Evolutionary conservation across 805 yeast genomes (phyloP), one percentile per base, ranked within the genome.

Genomic region (Zygoascus tannicola): DNA sequence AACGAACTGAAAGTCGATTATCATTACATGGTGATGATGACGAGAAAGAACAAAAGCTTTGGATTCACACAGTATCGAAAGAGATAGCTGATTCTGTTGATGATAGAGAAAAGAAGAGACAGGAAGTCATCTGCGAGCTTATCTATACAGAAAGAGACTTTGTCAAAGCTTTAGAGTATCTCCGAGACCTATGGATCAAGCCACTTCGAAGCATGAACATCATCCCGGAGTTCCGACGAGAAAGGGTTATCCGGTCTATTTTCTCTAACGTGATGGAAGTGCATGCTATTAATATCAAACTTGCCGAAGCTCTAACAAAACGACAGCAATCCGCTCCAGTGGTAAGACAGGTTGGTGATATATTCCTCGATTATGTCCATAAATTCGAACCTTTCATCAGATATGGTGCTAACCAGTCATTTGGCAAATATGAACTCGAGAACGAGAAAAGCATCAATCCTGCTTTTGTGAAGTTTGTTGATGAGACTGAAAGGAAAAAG

Each of bases 371-470:
- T 53, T 82, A 72, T 57, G 85, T 87, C 22, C 86, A 92, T 4
- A 75, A 76, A 46, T 88, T 92, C 62, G 95, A 88, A 50, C 95
- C 97, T 3, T 92, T 90, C 64, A 81, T 92, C 34, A 75, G 81
- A 36, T 92, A 92, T 62, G 94, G 95, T 46, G 96, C 96, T 14
- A 87, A 90, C 44, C 90, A 92, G 60, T 85, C 90, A 40, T 87
- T 86, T 67, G 97, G 97, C 4, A 86, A 87, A 62, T 87, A 86
- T 61, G 95, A 90, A 62, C 85, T 86, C 63, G 97, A 92, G 65
- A 73, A 96, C 39, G 97, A 90, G 59, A 85, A 87, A 62, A 80
- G 86, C 41, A 84, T 83, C 23, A 92, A 92, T 63, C 81, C 94
- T 39, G 75, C 83, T 48, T 90, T 92, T 68, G 88, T 94, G n/a